Evolutionary conservation across 768 basidiomycete genomes (phyloP).

Genomic region (Asterophora parasitica): DNA sequence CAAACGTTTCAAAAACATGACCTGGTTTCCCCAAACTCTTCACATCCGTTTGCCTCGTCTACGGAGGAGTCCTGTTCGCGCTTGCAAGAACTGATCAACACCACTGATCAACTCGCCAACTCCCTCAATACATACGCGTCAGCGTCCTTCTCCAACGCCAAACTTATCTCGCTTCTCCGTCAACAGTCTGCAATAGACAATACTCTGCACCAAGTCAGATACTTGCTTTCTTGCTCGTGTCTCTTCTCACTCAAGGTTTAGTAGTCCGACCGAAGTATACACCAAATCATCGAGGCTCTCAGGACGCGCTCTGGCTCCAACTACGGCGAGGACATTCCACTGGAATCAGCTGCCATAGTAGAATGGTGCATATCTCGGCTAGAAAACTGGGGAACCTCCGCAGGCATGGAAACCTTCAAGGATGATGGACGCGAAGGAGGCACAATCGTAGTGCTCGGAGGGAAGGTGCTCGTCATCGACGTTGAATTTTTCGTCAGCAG

Average conservation of each 20-base stretch:
- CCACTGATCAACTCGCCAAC: slow-evolving; percentile 47
- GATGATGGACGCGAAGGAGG: slow-evolving; percentile 50
- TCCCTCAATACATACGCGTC: slow-evolving; percentile 49
- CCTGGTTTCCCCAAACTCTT: slow-evolving; percentile 28
- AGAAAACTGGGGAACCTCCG: slow-evolving; percentile 55
- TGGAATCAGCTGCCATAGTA: slow-evolving; percentile 37
- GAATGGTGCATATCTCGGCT: slow-evolving; percentile 59
- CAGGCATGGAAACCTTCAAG: slow-evolving; percentile 72
- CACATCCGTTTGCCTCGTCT: slow-evolving; percentile 41
- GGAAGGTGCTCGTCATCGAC: slow-evolving; percentile 78
- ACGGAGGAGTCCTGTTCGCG: slow-evolving; percentile 37
- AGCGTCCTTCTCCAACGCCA: slow-evolving; percentile 53
- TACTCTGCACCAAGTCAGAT: slow-evolving; percentile 48
- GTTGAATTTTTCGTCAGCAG: slow-evolving; percentile 55
- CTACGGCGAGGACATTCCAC: slow-evolving; percentile 64
- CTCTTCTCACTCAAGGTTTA: slow-evolving; percentile 15
- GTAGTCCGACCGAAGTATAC: slow-evolving; percentile 53
- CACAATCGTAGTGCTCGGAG: slow-evolving; percentile 60
- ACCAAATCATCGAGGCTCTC: slow-evolving; percentile 43
- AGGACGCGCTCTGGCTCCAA: slow-evolving; percentile 39
- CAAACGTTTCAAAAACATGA: slow-evolving; percentile 37
- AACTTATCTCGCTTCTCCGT: slow-evolving; percentile 62
- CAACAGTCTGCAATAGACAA: slow-evolving; percentile 54
- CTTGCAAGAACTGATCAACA: slow-evolving; percentile 48
- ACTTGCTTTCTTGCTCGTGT: slow-evolving; percentile 7